Percentiles rank a stretch among this genome's conserved stretches.
These are phyloP conservation scores for Magnusiomyces fungicola DNA, from an alignment of 1,139 yeast genomes.

Conservation along the genomic window DNA sequence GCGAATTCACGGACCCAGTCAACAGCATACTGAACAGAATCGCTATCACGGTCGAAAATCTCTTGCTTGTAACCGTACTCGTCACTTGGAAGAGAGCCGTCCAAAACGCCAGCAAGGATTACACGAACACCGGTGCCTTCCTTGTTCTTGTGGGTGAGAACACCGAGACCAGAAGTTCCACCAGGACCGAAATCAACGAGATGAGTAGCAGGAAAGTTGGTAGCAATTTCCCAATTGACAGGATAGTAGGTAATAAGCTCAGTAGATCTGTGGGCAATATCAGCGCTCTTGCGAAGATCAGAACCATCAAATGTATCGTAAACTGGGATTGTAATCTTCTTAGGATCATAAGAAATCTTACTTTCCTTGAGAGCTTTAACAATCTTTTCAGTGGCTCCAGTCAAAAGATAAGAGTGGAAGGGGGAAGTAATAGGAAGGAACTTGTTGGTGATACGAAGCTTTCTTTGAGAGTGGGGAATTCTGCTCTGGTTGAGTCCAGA, in stretches of 20 bases:
- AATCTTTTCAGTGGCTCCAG: conserved; percentile 61
- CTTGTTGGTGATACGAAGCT: conserved; percentile 84
- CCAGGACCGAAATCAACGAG: conserved; percentile 98
- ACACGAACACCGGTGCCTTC: conserved; percentile 98
- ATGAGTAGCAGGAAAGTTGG: conserved; percentile 74
- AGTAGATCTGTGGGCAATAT: conserved; percentile 56
- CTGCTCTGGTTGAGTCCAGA: conserved; percentile 93
- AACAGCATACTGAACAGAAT: conserved; percentile 69
- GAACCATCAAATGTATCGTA: conserved; percentile 83
- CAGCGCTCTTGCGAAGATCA: conserved; percentile 52
- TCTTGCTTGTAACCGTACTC: conserved; percentile 96
- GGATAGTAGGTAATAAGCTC: conserved; percentile 81
- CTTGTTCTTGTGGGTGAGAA: conserved; percentile 91
- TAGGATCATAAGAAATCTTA: conserved; percentile 48
- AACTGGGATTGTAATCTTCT: conserved; percentile 71
- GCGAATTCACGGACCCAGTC: conserved; percentile 87
- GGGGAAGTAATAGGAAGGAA: conserved; percentile 95
- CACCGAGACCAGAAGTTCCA: conserved; percentile 98
- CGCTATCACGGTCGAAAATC: conserved; percentile 62
- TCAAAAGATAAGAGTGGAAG: conserved; percentile 85
- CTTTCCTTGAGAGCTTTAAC: conserved; percentile 55
- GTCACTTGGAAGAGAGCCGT: conserved; percentile 54
- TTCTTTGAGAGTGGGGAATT: conserved; percentile 87
- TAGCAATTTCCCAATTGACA: conserved; percentile 92
- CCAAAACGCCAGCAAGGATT: conserved; percentile 88